Conservation (phyloP, 73 alveolate species). For the Tetrahymena elliotti region DNA sequence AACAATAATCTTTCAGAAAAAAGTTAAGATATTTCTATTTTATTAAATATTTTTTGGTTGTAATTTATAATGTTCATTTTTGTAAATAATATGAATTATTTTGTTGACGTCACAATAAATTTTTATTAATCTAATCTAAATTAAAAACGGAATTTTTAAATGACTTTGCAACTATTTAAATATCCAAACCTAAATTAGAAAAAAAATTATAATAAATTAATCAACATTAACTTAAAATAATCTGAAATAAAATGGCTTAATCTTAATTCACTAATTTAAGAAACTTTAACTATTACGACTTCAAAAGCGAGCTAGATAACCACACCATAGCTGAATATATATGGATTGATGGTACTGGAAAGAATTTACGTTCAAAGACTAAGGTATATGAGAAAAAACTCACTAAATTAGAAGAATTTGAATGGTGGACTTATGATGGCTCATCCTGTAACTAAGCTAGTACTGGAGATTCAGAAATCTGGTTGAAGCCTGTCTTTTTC, state of each 20-base stretch:
- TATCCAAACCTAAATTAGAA: neutral
- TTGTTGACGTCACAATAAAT: neutral
- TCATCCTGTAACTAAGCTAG: constrained; percentile 77
- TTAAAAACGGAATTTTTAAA: neutral
- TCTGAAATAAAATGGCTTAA: neutral
- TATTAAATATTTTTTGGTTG: neutral
- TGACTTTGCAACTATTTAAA: too few relatives aligned
- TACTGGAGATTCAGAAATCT: constrained; percentile 79
- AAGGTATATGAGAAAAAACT: constrained; percentile 36
- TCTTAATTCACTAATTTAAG: constrained; percentile 2
- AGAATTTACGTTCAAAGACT: constrained; percentile 59
- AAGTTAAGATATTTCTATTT: too few relatives aligned
- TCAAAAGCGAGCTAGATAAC: neutral
- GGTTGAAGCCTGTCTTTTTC: constrained; percentile 69
- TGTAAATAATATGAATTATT: neutral
- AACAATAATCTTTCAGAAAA: too few relatives aligned
- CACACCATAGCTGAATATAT: constrained; percentile 58
- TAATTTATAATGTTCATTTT: neutral
- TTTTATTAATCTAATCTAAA: neutral
- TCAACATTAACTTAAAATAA: neutral
- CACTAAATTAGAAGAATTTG: constrained; percentile 45
- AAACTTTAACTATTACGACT: constrained; percentile 22
- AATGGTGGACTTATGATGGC: constrained; percentile 94
- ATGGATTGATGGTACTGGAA: constrained; percentile 79
- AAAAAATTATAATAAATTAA: too few relatives aligned